Base-by-base conservation (phyloP, 2,329 filamentous ascomycete genomes). In the Hortaea sp. region DNA sequence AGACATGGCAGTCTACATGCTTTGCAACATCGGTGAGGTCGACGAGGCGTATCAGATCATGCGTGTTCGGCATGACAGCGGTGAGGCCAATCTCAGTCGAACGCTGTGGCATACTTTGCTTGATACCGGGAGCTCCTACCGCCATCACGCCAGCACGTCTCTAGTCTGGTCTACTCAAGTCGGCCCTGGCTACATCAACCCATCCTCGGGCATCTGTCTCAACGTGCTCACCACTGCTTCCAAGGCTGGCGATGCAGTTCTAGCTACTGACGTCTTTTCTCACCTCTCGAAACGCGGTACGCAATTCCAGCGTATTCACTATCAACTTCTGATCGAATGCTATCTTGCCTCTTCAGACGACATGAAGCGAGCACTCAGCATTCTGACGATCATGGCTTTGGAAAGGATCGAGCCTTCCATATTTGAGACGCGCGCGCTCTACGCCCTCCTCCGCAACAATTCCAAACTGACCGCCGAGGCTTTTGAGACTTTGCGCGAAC, bases 1-100 rank as follows among this genome's bases (percentile, higher is more conserved):
- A 58, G 84, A 89, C 57, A 76, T 90, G 49, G 81, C 89, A 44
- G 74, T 88, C 46, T 85, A 85, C 60, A 77, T 78, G 13, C 76
- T 95, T 38, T 80, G 80, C 39, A 81, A 85, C 49, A 71, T 77
- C 38, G 78, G 79, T 5, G 88, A 92, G 61, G 70, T 88, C 31
- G 85, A 92, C 45, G 87, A 92, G 59, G 82, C 88, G 9, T 70
- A 89, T 49, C 70, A 76, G 39, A 67, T 95, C 28, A 72, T 92
- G 52, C 73, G 77, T 43, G 70, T 76, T 49, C 77, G 84, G 42
- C 63, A 72, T 28, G 65, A 71, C 34, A 65, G 70, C 32, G 48
- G 53, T 44, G 62, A 63, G 46, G 53, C 57, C 20, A 57, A 61
- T 10, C 69, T 82, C 45, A 74, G 72, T n/a, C 60, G 65, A 6